Percentiles rank a stretch among this genome's conserved stretches.
Conservation (phyloP, 2,329 filamentous ascomycete species). For the Epichloe amarillans region DNA sequence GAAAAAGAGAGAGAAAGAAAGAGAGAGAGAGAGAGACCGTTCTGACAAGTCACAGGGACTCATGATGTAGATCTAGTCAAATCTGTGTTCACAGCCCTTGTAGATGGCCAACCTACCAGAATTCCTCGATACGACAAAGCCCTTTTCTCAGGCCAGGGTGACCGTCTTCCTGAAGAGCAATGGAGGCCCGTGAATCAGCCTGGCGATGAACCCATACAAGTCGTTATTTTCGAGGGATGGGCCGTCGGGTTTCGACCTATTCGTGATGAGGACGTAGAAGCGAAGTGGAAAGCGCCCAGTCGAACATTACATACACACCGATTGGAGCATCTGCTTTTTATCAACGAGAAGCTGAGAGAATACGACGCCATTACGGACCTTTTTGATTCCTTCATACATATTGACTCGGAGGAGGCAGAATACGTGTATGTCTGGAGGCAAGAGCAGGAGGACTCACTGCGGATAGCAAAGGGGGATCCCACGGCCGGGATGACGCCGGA, state of each 20-base stretch:
- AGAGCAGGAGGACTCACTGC: conserved; percentile 64
- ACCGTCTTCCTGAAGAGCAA: conserved; percentile 47
- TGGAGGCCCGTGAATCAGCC: conserved; percentile 48
- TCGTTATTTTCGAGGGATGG: conserved; percentile 84
- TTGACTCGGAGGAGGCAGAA: conserved; percentile 55
- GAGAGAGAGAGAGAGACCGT: no score
- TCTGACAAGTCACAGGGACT: conserved; percentile 26
- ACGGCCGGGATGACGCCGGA: conserved; percentile 66
- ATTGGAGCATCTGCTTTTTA: conserved; percentile 34
- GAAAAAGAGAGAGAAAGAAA: rapidly evolving
- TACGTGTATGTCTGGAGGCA: conserved; percentile 78
- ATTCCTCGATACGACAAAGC: conserved; percentile 79
- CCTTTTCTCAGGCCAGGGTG: conserved; percentile 60
- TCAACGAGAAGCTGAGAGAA: conserved; percentile 32
- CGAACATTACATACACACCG: conserved; percentile 35
- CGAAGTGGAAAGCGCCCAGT: conserved; percentile 37
- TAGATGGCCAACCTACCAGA: conserved; percentile 35
- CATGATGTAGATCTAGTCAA: conserved; percentile 60
- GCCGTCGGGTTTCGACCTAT: conserved; percentile 71
- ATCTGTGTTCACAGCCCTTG: conserved; percentile 46
- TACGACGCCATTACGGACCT: conserved; percentile 37
- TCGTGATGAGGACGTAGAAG: conserved; percentile 32
- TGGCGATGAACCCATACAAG: conserved; percentile 36
- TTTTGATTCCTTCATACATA: conserved; percentile 42
- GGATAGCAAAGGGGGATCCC: conserved; percentile 43